phyloP scores from a whole-genome alignment of 2,329 filamentous ascomycete species.

The Neonectria sp. region DNA sequence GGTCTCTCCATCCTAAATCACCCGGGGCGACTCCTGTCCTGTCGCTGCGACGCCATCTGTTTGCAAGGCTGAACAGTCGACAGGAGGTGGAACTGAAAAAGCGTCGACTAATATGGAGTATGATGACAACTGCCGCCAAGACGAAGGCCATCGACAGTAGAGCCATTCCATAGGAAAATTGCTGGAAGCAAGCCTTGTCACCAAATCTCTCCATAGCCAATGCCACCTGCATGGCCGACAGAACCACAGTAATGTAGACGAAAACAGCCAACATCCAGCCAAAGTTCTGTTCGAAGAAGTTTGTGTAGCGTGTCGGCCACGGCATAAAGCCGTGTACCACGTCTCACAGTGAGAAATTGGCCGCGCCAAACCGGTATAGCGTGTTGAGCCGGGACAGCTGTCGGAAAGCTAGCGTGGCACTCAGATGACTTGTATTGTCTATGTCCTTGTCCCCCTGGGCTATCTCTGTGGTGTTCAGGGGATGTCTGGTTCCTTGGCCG shows the following conservation, averaged over 20 bases:
- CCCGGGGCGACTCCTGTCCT: no score
- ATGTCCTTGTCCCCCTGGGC: no score
- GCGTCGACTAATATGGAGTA: conserved; percentile 18
- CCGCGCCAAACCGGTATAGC: conserved; percentile 12
- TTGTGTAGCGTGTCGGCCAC: conserved; percentile 14
- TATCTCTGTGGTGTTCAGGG: no score
- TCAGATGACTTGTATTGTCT: no score
- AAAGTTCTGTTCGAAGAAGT: conserved; percentile 26
- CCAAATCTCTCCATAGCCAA: conserved; percentile 17
- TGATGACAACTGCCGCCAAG: not conserved
- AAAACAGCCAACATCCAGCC: conserved; percentile 24
- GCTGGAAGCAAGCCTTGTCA: conserved; percentile 1
- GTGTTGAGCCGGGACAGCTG: conserved; percentile 31
- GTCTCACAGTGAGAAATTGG: conserved; percentile 7
- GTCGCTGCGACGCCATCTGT: not conserved
- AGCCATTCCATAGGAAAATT: conserved; percentile 16
- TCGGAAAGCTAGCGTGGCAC: no score
- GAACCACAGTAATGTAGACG: conserved; percentile 18
- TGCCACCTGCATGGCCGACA: conserved; percentile 27
- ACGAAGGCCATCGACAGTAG: conserved; percentile 20
- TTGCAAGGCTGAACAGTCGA: conserved; percentile 8
- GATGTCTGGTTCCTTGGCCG: no score
- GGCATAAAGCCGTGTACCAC: conserved; percentile 20
- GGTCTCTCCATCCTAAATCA: no score
- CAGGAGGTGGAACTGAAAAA: conserved; percentile 26